Percentiles rank a stretch among this genome's conserved stretches.
Conservation (phyloP, 2,329 filamentous ascomycete genomes). For the Sporothrix humicola region DNA sequence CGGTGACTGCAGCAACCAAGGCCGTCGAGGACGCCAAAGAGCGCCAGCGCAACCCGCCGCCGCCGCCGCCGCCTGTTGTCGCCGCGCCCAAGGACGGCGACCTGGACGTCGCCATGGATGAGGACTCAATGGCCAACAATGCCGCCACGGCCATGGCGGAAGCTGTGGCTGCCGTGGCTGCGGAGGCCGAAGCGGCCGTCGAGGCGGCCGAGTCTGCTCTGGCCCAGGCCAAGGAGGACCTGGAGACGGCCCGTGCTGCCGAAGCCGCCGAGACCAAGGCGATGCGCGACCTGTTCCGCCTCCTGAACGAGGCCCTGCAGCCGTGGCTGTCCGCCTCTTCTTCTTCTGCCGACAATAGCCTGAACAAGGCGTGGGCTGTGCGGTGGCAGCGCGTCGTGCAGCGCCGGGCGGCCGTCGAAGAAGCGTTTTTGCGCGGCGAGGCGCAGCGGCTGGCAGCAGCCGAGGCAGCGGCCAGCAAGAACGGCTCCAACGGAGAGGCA, state of each 20-base stretch:
- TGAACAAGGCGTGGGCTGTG: conserved; percentile 79
- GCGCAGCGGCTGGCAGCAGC: conserved; percentile 38
- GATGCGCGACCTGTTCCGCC: conserved; percentile 79
- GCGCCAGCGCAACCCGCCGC: conserved; percentile 48
- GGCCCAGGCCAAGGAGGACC: conserved; percentile 35
- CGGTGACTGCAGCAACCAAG: conserved; percentile 42
- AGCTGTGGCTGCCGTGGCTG: conserved; percentile 48
- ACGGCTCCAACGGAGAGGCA: background rate
- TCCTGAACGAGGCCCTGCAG: conserved; percentile 77
- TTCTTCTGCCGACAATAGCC: conserved; percentile 63
- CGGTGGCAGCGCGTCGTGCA: conserved; percentile 87
- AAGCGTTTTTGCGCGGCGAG: conserved; percentile 63
- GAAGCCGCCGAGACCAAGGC: conserved; percentile 71
- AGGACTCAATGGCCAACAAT: conserved; percentile 33
- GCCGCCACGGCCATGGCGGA: conserved; percentile 47
- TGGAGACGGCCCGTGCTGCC: conserved; percentile 61
- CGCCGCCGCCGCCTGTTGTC: conserved; percentile 4
- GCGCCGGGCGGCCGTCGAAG: conserved; percentile 82
- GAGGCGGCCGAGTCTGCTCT: conserved; percentile 45
- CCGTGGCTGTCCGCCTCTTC: conserved; percentile 67
- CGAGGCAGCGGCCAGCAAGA: conserved; percentile 35
- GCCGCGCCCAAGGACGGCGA: conserved; percentile 40
- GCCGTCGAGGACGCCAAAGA: conserved; percentile 45
- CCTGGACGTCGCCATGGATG: conserved; percentile 49
- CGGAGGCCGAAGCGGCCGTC: conserved; percentile 31